These are phyloP conservation scores for Microcos paniculata DNA, from an alignment of 345 rosid species.

Conservation along the genomic window DNA sequence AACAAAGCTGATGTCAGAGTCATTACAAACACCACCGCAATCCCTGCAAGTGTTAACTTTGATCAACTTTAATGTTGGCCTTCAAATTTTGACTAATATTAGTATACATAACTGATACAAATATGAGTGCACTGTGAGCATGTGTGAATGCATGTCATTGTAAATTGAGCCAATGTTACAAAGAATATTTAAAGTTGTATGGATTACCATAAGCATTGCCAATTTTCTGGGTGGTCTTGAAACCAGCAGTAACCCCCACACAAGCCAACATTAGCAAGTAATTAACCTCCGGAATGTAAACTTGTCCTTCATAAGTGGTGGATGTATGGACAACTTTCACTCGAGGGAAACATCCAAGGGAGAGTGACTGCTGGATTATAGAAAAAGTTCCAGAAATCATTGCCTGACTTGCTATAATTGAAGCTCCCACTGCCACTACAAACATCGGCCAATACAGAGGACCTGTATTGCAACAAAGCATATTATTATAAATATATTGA, in stretches of 20 bases:
- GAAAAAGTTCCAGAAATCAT: conserved; percentile 61
- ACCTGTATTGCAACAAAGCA: too few relatives aligned
- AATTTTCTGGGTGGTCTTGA: conserved; percentile 39
- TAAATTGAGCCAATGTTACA: too few relatives aligned
- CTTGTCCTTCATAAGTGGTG: conserved; percentile 42
- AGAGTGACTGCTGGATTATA: conserved; percentile 53
- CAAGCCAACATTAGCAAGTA: conserved; percentile 53
- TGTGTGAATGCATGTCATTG: too few relatives aligned
- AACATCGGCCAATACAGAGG: conserved; percentile 60
- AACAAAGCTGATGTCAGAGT: conserved; percentile 40
- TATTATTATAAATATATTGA: too few relatives aligned
- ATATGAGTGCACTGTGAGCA: too few relatives aligned
- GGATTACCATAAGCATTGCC: conserved; percentile 76
- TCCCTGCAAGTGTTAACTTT: conserved; percentile 47
- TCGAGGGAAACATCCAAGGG: conserved; percentile 52
- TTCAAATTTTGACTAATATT: too few relatives aligned
- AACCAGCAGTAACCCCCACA: conserved; percentile 43
- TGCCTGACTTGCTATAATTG: conserved; percentile 62
- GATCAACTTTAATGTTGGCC: too few relatives aligned
- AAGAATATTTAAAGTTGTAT: too few relatives aligned
- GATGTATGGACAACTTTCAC: conserved; percentile 61
- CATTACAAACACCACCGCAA: conserved; percentile 52
- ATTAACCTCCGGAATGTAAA: conserved; percentile 55
- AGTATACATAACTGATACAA: too few relatives aligned
- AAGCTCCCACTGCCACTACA: conserved; percentile 35